Base-by-base conservation (phyloP, 2,329 filamentous ascomycete species). In the Colletotrichum aenigma region DNA sequence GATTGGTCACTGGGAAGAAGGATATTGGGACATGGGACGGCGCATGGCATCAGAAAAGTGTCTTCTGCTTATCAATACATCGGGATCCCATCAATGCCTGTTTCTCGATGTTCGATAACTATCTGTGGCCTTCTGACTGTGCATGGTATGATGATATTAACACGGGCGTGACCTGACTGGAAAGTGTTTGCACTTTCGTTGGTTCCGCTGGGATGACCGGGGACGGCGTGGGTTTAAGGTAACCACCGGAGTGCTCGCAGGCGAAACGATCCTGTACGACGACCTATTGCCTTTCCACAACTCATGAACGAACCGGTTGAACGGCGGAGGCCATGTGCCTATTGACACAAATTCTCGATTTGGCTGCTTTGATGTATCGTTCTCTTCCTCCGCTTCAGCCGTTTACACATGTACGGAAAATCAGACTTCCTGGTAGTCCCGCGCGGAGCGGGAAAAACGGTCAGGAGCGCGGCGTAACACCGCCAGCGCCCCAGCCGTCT, bases 31-130 rank as follows among this genome's bases (percentile, higher is more conserved):
- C 32, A 66, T 26, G 58, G 60, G 55, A 48, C 36, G 74, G 74
- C 74, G 74, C 70, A 75, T 75, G 66, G 71, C 74, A 76, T 75
- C 66, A 71, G 65, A 65, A 65, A 73, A 75, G 55, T 67, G 68
- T 52, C 70, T 76, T 60, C 26, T 76, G 70, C 73, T 73, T 18
- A 75, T 64, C 70, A 69, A 76, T 65, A 76, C 16, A 61, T 73
- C 7, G 68, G 30, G 13, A 52, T 52, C 36, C 38, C 68, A 55
- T n/a, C 21, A 60, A 32, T 30, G 48, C 15, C 13, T n/a, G 15
- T 15, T n/a, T n/a, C 24, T 66, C 21, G 26, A 18, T 12, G 7
- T 15, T 28, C 15, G n/a, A 52, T 21, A 21, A 52, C 43, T 52
- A 13, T 52, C 6, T 52, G 43, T 52, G 43, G n/a, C 12, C 43